A percentile compares a stretch with the other conserved stretches of the same genome.
Conservation (phyloP, 2,329 filamentous ascomycete species). For the Cryphonectria japonica region DNA sequence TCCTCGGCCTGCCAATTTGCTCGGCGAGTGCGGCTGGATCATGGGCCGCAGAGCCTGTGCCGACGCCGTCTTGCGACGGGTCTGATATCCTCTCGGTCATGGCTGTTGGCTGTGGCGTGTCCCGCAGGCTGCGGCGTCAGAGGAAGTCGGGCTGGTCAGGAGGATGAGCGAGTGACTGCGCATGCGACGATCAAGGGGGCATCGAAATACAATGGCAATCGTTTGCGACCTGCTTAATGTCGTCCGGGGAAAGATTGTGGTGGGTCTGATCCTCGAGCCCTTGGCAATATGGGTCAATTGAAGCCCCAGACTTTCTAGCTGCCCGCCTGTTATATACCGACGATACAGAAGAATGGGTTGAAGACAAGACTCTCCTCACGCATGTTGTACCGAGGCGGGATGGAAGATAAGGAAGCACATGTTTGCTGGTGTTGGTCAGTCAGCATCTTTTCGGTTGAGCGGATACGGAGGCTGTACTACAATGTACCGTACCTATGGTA, state of each 20-base stretch:
- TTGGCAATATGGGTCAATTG: not conserved
- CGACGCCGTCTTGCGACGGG: slow-evolving; percentile 6
- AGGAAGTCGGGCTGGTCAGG: not conserved
- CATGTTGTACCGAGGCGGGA: not conserved
- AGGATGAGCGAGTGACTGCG: not conserved
- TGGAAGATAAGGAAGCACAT: not conserved
- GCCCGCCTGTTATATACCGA: not conserved
- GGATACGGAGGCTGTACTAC: not conserved
- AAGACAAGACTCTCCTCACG: not conserved
- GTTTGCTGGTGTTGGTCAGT: not conserved
- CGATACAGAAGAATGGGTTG: not conserved
- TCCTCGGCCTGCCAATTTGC: slow-evolving; percentile 39
- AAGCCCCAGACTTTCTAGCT: not conserved
- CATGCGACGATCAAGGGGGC: not conserved
- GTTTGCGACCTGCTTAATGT: not conserved
- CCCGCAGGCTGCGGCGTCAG: not conserved
- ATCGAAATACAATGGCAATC: not conserved
- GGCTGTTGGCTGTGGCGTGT: not conserved
- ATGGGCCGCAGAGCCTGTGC: not conserved
- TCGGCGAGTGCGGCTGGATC: slow-evolving; percentile 25
- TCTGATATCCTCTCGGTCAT: slow-evolving; percentile 17
- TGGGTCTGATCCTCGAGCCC: not conserved
- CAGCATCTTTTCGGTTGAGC: not conserved
- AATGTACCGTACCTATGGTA: not conserved
- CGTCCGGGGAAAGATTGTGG: not conserved